Conservation (phyloP, 2,329 filamentous ascomycete genomes). For the Onygena corvina region DNA sequence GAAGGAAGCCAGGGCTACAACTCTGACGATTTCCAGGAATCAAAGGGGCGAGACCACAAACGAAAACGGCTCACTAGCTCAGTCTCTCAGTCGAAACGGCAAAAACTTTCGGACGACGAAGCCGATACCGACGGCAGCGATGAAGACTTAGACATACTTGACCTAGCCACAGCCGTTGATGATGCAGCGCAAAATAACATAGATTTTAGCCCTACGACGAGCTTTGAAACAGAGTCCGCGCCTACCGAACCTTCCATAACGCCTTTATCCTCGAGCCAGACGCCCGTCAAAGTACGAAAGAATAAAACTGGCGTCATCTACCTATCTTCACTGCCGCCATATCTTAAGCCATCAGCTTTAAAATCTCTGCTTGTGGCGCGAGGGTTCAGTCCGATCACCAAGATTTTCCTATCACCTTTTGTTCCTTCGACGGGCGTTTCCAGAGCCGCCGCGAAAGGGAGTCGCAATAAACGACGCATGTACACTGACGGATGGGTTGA, state of each 20-base stretch:
- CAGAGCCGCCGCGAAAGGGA: slow-evolving; percentile 14
- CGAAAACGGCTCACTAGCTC: slow-evolving; percentile 18
- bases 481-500: slow-evolving; percentile 39
- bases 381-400: slow-evolving; percentile 33
- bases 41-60: slow-evolving; percentile 28
- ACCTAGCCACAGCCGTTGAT: not conserved
- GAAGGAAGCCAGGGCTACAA: slow-evolving; percentile 36
- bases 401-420: slow-evolving; percentile 34
- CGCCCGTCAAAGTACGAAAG: slow-evolving; percentile 14
- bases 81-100: slow-evolving; percentile 15
- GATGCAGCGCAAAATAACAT: slow-evolving; percentile 4
- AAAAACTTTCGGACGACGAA: slow-evolving; percentile 13
- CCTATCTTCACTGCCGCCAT: slow-evolving; percentile 36
- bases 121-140: slow-evolving; percentile 41
- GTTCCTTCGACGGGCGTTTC: slow-evolving; percentile 18
- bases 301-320: slow-evolving; percentile 36
- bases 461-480: slow-evolving; percentile 29
- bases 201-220: slow-evolving; percentile 8
- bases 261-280: slow-evolving; percentile 13
- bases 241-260: slow-evolving; percentile 12
- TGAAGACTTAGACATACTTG: slow-evolving; percentile 11
- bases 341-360: slow-evolving; percentile 38
- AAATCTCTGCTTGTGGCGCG: slow-evolving; percentile 32
- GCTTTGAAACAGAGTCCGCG: slow-evolving; percentile 15
- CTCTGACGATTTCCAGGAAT: slow-evolving; percentile 34